phyloP scores from a whole-genome alignment of 176 grass and related monocot species.

The Dendrocalamus sinicus region DNA sequence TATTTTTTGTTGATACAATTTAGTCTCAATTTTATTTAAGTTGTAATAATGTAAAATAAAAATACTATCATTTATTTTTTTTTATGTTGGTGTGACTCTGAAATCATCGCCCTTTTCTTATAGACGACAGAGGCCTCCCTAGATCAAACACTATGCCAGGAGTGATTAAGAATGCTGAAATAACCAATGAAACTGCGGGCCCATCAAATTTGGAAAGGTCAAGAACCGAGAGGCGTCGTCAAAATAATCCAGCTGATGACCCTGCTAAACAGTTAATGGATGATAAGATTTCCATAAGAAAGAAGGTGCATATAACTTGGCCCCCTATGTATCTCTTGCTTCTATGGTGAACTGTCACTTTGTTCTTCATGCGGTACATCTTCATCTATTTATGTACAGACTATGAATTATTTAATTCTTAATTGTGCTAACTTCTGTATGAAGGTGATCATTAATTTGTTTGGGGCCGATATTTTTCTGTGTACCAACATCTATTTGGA shows the following conservation, averaged over 20 bases:
- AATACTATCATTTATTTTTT: neutral
- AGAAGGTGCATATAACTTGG: conserved; percentile 58
- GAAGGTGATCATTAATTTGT: neutral
- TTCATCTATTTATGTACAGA: conserved; percentile 12
- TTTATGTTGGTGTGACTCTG: neutral
- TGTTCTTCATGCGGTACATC: neutral
- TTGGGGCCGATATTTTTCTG: neutral
- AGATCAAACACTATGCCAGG: conserved; percentile 75
- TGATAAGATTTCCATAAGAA: conserved; percentile 73
- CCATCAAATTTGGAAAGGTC: conserved; percentile 67
- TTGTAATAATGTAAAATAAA: neutral
- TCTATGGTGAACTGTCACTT: neutral
- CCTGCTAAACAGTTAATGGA: conserved; percentile 73
- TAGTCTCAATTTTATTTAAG: neutral
- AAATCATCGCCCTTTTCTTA: conserved; percentile 25
- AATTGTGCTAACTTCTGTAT: conserved; percentile 3
- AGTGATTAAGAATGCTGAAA: conserved; percentile 58
- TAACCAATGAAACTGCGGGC: conserved; percentile 41
- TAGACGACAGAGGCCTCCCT: conserved; percentile 52
- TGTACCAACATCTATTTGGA: neutral
- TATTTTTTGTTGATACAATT: conserved; percentile 18
- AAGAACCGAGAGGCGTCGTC: conserved; percentile 57
- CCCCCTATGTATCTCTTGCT: neutral
- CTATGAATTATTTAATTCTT: neutral
- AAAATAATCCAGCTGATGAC: conserved; percentile 53